phyloP scores from a whole-genome alignment of 2,329 filamentous ascomycete genomes.

The Sporothrix variecibatus region DNA sequence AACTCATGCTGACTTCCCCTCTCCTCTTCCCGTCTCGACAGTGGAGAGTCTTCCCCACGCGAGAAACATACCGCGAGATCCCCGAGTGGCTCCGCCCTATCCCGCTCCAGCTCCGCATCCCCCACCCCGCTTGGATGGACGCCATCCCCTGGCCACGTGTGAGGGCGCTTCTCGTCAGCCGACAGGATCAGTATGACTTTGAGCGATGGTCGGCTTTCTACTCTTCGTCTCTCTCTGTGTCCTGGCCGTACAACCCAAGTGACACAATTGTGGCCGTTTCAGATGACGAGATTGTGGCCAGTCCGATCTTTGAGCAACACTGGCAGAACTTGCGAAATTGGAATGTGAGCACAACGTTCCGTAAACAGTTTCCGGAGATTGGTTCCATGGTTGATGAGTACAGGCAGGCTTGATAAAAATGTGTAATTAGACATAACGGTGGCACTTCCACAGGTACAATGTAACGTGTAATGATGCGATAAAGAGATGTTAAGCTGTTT shows the following conservation, averaged over 20 bases:
- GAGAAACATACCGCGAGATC: not conserved
- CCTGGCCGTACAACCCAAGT: conserved; percentile 4
- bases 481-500: too few species aligned
- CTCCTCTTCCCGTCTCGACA: not conserved
- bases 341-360: not conserved
- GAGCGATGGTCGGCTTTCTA: conserved; percentile 7
- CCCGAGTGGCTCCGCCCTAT: conserved; percentile 15
- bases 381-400: conserved; percentile 4
- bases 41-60: conserved; percentile 9
- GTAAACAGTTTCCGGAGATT: not conserved
- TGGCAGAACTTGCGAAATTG: conserved; percentile 4
- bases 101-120: conserved; percentile 5
- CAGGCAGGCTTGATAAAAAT: not conserved
- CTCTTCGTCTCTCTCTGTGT: not conserved
- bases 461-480: too few species aligned
- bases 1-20: not conserved
- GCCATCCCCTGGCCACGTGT: conserved; percentile 12
- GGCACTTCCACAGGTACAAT: not conserved
- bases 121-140: conserved; percentile 16
- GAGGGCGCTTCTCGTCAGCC: not conserved
- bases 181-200: conserved; percentile 15
- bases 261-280: conserved; percentile 5
- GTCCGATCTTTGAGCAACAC: conserved; percentile 16
- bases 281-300: conserved; percentile 6
- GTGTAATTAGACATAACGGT: not conserved